phyloP scores from a whole-genome alignment of 192 early-diverging fungal species.

The Rhizophagus clarus region DNA sequence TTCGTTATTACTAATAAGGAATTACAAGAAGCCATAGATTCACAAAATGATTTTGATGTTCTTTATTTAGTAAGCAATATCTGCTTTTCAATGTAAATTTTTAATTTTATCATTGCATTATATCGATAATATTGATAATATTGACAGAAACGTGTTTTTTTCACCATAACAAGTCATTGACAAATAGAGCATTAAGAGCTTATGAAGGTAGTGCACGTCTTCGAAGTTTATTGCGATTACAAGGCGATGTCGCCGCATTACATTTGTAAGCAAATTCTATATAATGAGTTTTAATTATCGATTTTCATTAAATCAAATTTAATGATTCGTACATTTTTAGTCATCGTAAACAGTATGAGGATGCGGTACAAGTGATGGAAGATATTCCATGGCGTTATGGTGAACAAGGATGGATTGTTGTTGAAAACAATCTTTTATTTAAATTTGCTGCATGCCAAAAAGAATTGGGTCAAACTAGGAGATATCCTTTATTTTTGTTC shows the following conservation, averaged over 20 bases:
- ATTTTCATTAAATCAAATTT: neutral
- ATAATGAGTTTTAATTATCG: neutral
- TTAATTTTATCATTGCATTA: neutral
- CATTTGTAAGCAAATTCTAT: slow-evolving; percentile 62
- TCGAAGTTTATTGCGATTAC: slow-evolving; percentile 63
- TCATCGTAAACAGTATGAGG: slow-evolving; percentile 61
- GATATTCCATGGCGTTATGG: slow-evolving; percentile 59
- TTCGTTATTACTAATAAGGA: slow-evolving; percentile 65
- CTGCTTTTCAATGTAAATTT: neutral
- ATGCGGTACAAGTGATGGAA: slow-evolving; percentile 65
- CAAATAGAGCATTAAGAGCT: slow-evolving; percentile 66
- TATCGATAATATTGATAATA: neutral
- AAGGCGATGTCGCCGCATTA: slow-evolving; percentile 75
- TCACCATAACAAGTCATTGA: slow-evolving; percentile 49
- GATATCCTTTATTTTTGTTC: slow-evolving; percentile 43
- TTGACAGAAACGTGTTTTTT: neutral
- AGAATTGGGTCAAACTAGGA: slow-evolving; percentile 49
- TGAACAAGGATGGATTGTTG: slow-evolving; percentile 61
- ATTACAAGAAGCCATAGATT: slow-evolving; percentile 59
- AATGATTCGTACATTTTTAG: neutral
- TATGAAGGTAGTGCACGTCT: slow-evolving; percentile 66
- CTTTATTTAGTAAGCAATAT: slow-evolving; percentile 65
- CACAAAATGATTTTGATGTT: slow-evolving; percentile 65
- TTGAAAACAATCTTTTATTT: slow-evolving; percentile 67
- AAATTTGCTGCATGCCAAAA: slow-evolving; percentile 68